Percentiles rank a stretch among this genome's conserved stretches.
These are phyloP conservation scores for Serendipita indica DNA, from an alignment of 768 basidiomycete genomes.

Conservation along the genomic window DNA sequence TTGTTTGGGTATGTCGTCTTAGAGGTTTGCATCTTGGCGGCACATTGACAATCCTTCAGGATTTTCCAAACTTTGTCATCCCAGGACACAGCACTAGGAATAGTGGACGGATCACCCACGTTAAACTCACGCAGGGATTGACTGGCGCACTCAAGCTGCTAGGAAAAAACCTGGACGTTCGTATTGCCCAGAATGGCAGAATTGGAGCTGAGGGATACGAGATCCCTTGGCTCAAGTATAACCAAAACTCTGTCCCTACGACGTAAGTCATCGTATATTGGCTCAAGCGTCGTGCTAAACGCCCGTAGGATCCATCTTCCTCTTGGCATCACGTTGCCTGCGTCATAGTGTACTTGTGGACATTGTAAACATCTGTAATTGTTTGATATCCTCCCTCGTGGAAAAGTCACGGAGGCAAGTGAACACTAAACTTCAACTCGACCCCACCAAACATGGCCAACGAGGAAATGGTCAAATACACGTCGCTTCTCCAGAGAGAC, in stretches of 20 bases:
- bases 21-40: neutral
- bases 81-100: slow-evolving; percentile 45
- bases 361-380: neutral
- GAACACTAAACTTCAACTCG: neutral
- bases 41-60: slow-evolving; percentile 39
- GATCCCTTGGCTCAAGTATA: slow-evolving; percentile 50
- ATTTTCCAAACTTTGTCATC: slow-evolving; percentile 40
- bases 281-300: neutral
- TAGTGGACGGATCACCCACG: slow-evolving; percentile 43
- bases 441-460: neutral
- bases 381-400: neutral
- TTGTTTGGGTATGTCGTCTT: neutral
- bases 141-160: slow-evolving; percentile 43
- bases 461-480: neutral
- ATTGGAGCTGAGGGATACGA: slow-evolving; percentile 42
- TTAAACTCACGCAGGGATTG: slow-evolving; percentile 44
- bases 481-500: neutral
- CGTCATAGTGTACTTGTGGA: neutral
- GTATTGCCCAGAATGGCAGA: slow-evolving; percentile 32
- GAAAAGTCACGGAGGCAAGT: neutral
- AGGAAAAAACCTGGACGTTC: slow-evolving; percentile 40
- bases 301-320: neutral
- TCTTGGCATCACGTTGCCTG: neutral
- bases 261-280: slow-evolving; percentile 22
- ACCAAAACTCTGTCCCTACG: slow-evolving; percentile 39